Base-by-base conservation (phyloP, 371 early-diverging fungal genomes). In the Rhizopus delemar region DNA sequence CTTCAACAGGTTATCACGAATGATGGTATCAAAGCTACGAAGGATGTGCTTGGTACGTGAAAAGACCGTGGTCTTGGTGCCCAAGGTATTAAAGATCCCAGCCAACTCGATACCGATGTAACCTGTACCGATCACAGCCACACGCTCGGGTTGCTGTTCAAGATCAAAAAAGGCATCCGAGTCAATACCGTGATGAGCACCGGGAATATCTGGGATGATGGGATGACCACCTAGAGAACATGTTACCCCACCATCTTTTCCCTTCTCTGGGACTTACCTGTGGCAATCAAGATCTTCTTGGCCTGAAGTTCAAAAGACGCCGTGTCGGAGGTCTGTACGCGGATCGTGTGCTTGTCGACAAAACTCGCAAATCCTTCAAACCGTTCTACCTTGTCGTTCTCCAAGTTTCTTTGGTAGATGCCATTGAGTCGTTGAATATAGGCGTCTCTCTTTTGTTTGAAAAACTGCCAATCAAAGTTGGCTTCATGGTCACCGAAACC, bases 151-250 rank as follows among this genome's bases (percentile, higher is more conserved):
- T 72, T 93, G 87, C 32, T 86, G 57, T 62, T 91, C 89, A 50
- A 99, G 82, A 46, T 93, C 92, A 74, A 99, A 99, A 78, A 99
- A 99, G 13, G 93, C 95, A 75, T 99, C 99, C 60, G 92, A 91
- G 60, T 86, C 89, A 60, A 96, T 93, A 45, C 95, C 93, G 52
- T 81, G 79, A 71, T 97, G 91, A 13, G 91, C 90, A 39, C 97
- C 98, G 32, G 91, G 90, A 46, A 90, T 77, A 59, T 81, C 59
- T 45, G 93, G 93, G 58, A 89, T 82, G 39, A 80, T 69, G 11
- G 93, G 89, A 52, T 83, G 85, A 35, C 91, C 88, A 60, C 93
- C 92, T 74, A 5, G 1, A 50, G 15, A 43, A 9, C 50, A 53
- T 28, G 22, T 22, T 22, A 22, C 22, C 0, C 2, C 22, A 22